phyloP scores from a whole-genome alignment of 2,329 filamentous ascomycete species.

The Ophidiomyces ophidiicola region DNA sequence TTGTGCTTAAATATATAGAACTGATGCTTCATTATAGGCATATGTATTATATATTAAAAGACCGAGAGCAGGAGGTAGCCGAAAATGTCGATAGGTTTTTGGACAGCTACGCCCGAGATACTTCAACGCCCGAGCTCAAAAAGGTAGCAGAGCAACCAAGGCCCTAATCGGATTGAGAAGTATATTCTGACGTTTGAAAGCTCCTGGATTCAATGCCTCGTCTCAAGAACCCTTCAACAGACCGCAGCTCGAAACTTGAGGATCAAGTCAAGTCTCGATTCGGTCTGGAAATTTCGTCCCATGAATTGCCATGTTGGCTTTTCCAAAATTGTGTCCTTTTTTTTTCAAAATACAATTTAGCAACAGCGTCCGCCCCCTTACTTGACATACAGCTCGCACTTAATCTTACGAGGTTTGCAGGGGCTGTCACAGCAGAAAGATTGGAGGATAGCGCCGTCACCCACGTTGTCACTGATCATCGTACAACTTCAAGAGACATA shows the following conservation, averaged over 20 bases:
- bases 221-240: constrained; percentile 20
- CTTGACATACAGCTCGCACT: constrained; percentile 35
- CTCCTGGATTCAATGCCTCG: constrained; percentile 34
- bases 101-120: constrained; percentile 70
- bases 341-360: constrained; percentile 21
- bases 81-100: constrained; percentile 61
- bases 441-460: constrained; percentile 49
- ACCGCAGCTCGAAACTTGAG: constrained; percentile 40
- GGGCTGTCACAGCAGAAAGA: constrained; percentile 46
- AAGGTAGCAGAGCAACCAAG: constrained; percentile 21
- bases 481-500: constrained; percentile 36
- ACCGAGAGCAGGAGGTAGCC: constrained; percentile 43
- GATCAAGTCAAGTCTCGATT: constrained; percentile 46
- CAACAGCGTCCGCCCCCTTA: constrained; percentile 6
- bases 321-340: constrained; percentile 39
- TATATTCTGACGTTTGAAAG: constrained; percentile 13
- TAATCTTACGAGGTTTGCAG: constrained; percentile 56
- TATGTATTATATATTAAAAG: constrained; percentile 56
- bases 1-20: constrained; percentile 16
- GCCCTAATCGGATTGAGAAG: background rate
- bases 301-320: constrained; percentile 33
- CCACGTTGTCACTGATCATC: constrained; percentile 55
- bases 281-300: constrained; percentile 32
- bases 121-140: constrained; percentile 51
- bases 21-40: constrained; percentile 38